phyloP scores from a whole-genome alignment of 345 rosid species.

The Euphorbia tirucalli region DNA sequence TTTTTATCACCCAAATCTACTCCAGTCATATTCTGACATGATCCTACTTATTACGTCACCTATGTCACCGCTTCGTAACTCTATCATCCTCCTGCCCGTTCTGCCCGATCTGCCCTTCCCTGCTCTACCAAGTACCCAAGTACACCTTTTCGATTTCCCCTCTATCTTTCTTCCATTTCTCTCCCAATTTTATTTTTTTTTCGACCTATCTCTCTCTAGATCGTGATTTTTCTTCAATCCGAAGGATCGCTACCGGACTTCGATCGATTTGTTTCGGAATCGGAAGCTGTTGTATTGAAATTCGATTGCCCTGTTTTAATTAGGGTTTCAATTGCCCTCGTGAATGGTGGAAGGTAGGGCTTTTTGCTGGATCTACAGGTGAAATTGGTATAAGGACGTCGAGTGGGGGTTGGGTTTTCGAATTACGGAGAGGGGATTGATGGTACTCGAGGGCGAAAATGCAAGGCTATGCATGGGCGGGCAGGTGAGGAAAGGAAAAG shows the following conservation, averaged over 20 bases:
- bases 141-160: conserved; percentile 33
- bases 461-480: conserved; percentile 59
- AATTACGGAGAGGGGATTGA: conserved; percentile 22
- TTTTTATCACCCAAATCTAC: conserved; percentile 2
- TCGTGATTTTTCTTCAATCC: neutral
- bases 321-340: conserved; percentile 31
- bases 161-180: conserved; percentile 22
- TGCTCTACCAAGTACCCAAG: conserved; percentile 30
- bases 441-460: conserved; percentile 34
- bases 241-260: conserved; percentile 32
- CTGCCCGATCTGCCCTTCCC: conserved; percentile 53
- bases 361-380: conserved; percentile 24
- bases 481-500: conserved; percentile 29
- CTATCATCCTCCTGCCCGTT: conserved; percentile 40
- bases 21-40: conserved; percentile 16
- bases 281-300: neutral
- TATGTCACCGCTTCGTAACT: conserved; percentile 17
- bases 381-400: neutral
- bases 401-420: neutral
- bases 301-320: conserved; percentile 16
- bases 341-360: conserved; percentile 20
- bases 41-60: neutral
- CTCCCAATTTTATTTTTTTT: neutral
- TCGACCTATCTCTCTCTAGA: conserved; percentile 2
- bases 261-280: conserved; percentile 20